phyloP scores from a whole-genome alignment of 2,329 filamentous ascomycete genomes.

The Diaporthe longicolla region DNA sequence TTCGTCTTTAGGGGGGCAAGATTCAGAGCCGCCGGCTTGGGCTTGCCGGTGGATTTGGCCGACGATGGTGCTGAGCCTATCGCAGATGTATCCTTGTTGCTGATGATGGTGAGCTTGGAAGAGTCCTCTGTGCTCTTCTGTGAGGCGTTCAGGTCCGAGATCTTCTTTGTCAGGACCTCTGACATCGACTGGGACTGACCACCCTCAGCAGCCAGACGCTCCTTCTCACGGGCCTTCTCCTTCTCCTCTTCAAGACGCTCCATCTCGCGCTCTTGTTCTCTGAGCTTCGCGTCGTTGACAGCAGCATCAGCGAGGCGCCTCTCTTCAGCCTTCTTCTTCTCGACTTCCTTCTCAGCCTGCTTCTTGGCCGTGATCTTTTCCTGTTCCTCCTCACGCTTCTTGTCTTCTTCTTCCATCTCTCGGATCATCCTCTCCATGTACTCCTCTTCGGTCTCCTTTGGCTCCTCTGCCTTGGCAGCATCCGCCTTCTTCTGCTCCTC shows the following conservation, averaged over 20 bases:
- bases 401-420: slow-evolving; percentile 73
- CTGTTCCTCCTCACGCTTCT: slow-evolving; percentile 63
- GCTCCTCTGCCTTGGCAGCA: slow-evolving; percentile 48
- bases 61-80: slow-evolving; percentile 47
- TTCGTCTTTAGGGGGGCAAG: slow-evolving; percentile 86
- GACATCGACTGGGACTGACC: slow-evolving; percentile 63
- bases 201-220: slow-evolving; percentile 64
- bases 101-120: slow-evolving; percentile 64
- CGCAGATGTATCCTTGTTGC: slow-evolving; percentile 35
- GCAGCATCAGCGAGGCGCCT: slow-evolving; percentile 63
- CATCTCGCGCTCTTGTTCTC: slow-evolving; percentile 80
- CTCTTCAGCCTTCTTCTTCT: slow-evolving; percentile 58
- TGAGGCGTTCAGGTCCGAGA: slow-evolving; percentile 52
- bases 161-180: slow-evolving; percentile 64
- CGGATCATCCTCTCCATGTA: slow-evolving; percentile 72
- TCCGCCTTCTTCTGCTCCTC: slow-evolving; percentile 52
- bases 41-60: slow-evolving; percentile 61
- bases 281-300: slow-evolving; percentile 75
- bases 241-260: slow-evolving; percentile 80
- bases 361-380: slow-evolving; percentile 58
- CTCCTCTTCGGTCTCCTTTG: slow-evolving; percentile 57
- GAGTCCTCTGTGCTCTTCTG: slow-evolving; percentile 69
- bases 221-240: slow-evolving; percentile 68
- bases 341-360: slow-evolving; percentile 62
- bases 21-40: slow-evolving; percentile 90